These are phyloP conservation scores for Fomitopsis pulvina DNA, from an alignment of 768 basidiomycete genomes.

Conservation along the genomic window DNA sequence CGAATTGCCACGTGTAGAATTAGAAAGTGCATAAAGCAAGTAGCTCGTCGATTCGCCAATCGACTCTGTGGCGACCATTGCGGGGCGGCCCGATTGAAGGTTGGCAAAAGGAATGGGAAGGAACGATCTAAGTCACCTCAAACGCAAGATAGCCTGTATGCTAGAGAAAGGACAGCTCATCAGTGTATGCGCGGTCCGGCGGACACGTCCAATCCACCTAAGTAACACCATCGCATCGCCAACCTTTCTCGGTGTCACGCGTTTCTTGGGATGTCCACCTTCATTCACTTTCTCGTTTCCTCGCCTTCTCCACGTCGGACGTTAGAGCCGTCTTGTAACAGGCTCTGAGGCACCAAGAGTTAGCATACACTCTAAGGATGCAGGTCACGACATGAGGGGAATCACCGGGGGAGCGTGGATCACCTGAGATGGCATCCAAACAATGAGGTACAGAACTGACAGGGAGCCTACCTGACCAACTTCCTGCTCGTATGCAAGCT, in stretches of 20 bases:
- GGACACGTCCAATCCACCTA: conserved; percentile 40
- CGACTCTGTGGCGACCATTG: too few species aligned
- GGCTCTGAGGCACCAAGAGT: neutral
- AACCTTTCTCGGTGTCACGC: conserved; percentile 7
- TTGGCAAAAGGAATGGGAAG: too few species aligned
- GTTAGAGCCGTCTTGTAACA: conserved; percentile 14
- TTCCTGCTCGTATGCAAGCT: conserved; percentile 40
- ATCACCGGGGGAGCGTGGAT: conserved; percentile 49
- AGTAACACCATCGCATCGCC: conserved; percentile 45
- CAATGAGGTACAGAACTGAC: too few species aligned
- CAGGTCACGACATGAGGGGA: conserved; percentile 57
- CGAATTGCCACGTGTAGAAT: too few species aligned
- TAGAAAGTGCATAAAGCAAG: too few species aligned
- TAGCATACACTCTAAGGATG: conserved; percentile 46
- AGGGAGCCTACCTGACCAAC: conserved; percentile 60
- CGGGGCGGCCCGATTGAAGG: too few species aligned
- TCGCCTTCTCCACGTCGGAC: neutral
- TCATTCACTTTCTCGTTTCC: too few species aligned
- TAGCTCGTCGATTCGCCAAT: too few species aligned
- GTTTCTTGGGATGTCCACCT: conserved; percentile 16
- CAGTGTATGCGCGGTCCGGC: neutral
- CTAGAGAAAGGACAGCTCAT: neutral
- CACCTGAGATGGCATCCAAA: conserved; percentile 38
- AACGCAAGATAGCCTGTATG: conserved; percentile 30
- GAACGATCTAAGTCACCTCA: too few species aligned